Evolutionary conservation across 805 yeast species (phyloP), one percentile per base, ranked within the genome.

Genomic region (Teunomyces kruisii): DNA sequence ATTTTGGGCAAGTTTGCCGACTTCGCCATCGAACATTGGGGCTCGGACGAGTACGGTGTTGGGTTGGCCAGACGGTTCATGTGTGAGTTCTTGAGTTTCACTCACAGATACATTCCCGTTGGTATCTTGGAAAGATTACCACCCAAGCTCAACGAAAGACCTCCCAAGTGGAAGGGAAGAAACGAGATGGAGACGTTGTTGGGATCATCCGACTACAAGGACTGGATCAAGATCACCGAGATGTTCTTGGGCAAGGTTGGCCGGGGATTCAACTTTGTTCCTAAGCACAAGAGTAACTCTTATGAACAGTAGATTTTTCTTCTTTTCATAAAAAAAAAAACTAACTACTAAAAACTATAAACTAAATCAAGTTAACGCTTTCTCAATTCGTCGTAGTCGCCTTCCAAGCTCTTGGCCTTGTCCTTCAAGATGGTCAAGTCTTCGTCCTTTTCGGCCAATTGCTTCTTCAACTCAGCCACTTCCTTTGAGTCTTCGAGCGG

Each of bases 211-310:
- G 95, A 92, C 67, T 88, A 84, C 67, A 79, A 76, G 57, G 99
- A 94, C 66, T 94, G 99, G 99, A 87, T 94, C 62, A 94, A 91
- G 67, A 80, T 94, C 53, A 80, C 96, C 13, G 99, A 94, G 65
- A 81, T 91, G 95, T 92, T 92, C 61, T 76, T 92, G 53, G 99
- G 99, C 15, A 89, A 88, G 46, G 87, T 85, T 1, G 81, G 84
- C 43, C 85, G 80, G 1, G 72, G 68, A 33, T 94, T 94, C 67
- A 80, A 78, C 42, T 94, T 90, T 61, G 77, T 78, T 43, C 99
- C 99, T 44, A 94, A 94, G 68, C 99, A 94, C 64, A 94, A 94
- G 76, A 88, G 96, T 67, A 94, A 87, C 56, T 76, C 97, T 2
- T 88, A 80, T 57, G 78, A 74, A 19, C 29, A 40, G 24, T 32